Percentiles rank a stretch among this genome's conserved stretches.
Conservation (phyloP, 176 grass and related monocot genomes). For the Aegilops tauschii region DNA sequence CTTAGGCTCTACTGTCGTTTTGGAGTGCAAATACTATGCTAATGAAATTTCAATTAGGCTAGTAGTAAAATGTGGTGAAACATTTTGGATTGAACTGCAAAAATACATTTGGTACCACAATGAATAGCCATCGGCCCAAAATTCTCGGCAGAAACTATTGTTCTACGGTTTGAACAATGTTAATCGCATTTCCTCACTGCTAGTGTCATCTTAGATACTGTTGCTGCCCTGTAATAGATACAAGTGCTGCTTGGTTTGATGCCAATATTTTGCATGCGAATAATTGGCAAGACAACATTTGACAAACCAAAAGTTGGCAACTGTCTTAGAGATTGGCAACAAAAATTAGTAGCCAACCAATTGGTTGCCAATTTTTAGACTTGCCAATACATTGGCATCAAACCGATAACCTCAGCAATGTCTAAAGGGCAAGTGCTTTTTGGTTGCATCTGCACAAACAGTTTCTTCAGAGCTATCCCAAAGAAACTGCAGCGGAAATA, state of each 20-base stretch:
- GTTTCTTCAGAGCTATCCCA: too few species aligned
- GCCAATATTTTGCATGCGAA: too few species aligned
- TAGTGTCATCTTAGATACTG: background rate
- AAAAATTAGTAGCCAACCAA: too few species aligned
- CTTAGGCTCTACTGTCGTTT: background rate
- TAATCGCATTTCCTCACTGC: background rate
- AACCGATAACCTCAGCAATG: too few species aligned
- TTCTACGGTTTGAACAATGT: background rate
- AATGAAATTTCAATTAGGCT: background rate
- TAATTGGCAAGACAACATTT: too few species aligned
- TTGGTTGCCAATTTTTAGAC: too few species aligned
- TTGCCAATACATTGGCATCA: too few species aligned
- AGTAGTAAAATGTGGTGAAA: background rate
- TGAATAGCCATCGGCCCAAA: background rate
- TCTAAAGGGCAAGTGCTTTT: too few species aligned
- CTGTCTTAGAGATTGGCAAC: too few species aligned
- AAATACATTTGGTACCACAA: background rate
- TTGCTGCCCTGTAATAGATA: background rate
- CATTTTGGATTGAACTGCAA: background rate
- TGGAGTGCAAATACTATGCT: background rate
- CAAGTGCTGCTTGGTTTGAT: background rate
- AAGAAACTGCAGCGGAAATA: too few species aligned
- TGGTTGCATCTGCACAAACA: too few species aligned
- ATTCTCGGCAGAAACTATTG: background rate
- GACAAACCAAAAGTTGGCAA: too few species aligned